Percentiles rank a stretch among this genome's conserved stretches.
Conservation (phyloP, 768 basidiomycete species). For the Ramaria sp. region DNA sequence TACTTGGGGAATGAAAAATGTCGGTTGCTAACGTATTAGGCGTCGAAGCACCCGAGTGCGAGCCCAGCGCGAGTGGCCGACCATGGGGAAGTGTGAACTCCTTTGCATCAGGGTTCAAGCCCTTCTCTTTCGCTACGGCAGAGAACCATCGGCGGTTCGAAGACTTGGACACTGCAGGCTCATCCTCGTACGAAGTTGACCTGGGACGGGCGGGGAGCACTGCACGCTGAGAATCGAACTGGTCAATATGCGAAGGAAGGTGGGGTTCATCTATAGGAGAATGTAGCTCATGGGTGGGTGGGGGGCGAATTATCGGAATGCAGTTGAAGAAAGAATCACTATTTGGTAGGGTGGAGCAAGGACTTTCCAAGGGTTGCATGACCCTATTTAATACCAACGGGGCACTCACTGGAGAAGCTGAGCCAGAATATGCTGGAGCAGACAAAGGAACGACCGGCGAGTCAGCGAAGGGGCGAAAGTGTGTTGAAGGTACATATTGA, state of each 20-base stretch:
- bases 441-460: not conserved
- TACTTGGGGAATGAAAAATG: not conserved
- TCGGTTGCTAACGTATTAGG: not conserved
- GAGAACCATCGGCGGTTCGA: slow-evolving; percentile 44
- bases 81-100: slow-evolving; percentile 46
- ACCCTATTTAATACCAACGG: slow-evolving; percentile 47
- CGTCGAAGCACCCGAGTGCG: slow-evolving; percentile 5
- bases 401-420: slow-evolving; percentile 31
- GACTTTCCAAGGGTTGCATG: slow-evolving; percentile 38
- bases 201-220: not conserved
- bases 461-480: slow-evolving; percentile 1
- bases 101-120: slow-evolving; percentile 79
- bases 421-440: slow-evolving; percentile 18
- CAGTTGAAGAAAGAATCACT: not conserved
- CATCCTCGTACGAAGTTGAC: slow-evolving; percentile 3
- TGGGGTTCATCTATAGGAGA: slow-evolving; percentile 2
- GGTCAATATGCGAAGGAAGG: not conserved
- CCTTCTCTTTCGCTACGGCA: slow-evolving; percentile 35
- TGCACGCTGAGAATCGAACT: not conserved
- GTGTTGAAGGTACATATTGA: not conserved
- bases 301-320: not conserved
- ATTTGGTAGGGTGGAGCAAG: not conserved
- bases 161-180: not conserved
- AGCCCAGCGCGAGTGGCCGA: slow-evolving; percentile 2
- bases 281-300: not conserved